Evolutionary conservation across 345 rosid species (phyloP).

Genomic region (Fremontodendron californicum): DNA sequence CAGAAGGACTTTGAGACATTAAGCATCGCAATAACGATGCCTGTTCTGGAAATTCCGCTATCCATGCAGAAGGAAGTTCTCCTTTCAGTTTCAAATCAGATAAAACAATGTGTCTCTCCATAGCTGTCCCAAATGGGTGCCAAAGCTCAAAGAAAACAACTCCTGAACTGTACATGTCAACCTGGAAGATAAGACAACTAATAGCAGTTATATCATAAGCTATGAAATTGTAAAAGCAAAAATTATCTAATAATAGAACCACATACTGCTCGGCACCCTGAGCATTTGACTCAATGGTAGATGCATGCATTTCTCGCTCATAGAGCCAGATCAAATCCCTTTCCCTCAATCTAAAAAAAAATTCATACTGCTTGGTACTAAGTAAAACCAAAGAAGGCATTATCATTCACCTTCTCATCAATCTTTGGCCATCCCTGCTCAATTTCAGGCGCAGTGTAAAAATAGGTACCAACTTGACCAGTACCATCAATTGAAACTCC

Average conservation of each 20-base stretch:
- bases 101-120: constrained; percentile 78
- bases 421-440: constrained; percentile 99
- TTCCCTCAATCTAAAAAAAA: neutral
- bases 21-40: constrained; percentile 64
- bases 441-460: constrained; percentile 97
- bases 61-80: constrained; percentile 77
- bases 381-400: constrained; percentile 14
- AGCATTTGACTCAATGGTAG: neutral
- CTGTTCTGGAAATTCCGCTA: constrained; percentile 81
- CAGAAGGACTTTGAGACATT: constrained; percentile 94
- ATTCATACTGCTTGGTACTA: constrained; percentile 6
- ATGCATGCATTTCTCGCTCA: constrained; percentile 1
- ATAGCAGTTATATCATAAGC: constrained; percentile 10
- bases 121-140: constrained; percentile 92
- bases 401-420: constrained; percentile 77
- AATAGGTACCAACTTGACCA: constrained; percentile 92
- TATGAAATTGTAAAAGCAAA: neutral
- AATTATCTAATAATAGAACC: neutral
- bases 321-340: neutral
- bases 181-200: constrained; percentile 46
- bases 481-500: constrained; percentile 85
- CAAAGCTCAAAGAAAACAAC: constrained; percentile 92
- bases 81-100: constrained; percentile 84
- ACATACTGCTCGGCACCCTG: neutral
- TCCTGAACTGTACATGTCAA: constrained; percentile 97